Evolutionary conservation across 345 rosid species (phyloP).

Genomic region (Turnera subulata): DNA sequence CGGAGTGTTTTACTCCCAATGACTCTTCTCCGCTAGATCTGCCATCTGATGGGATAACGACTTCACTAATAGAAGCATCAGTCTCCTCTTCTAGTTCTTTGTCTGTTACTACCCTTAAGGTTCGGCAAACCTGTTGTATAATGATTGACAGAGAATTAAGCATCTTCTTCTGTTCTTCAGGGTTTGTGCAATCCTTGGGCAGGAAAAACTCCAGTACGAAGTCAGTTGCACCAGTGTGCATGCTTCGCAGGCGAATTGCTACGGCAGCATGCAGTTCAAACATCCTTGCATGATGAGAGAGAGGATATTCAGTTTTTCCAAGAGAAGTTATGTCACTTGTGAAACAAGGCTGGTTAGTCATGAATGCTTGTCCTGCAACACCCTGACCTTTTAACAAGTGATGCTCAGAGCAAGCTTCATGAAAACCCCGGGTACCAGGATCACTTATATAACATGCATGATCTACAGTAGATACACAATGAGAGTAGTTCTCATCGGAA

Average conservation of each 20-base stretch:
- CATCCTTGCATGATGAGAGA: slow-evolving; percentile 91
- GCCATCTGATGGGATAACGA: slow-evolving; percentile 23
- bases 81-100: slow-evolving; percentile 63
- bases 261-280: slow-evolving; percentile 72
- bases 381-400: slow-evolving; percentile 94
- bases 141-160: slow-evolving; percentile 60
- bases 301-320: slow-evolving; percentile 73
- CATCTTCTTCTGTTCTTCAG: slow-evolving; percentile 62
- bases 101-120: slow-evolving; percentile 67
- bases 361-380: slow-evolving; percentile 76
- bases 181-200: slow-evolving; percentile 60
- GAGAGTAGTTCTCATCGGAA: slow-evolving; percentile 60
- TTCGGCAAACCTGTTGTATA: slow-evolving; percentile 65
- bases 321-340: slow-evolving; percentile 55
- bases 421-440: slow-evolving; percentile 51
- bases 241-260: slow-evolving; percentile 75
- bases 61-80: slow-evolving; percentile 32
- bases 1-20: slow-evolving; percentile 24
- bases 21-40: slow-evolving; percentile 32
- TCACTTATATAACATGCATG: slow-evolving; percentile 64
- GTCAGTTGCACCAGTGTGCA: slow-evolving; percentile 60
- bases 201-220: slow-evolving; percentile 92
- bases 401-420: slow-evolving; percentile 91
- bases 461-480: slow-evolving; percentile 78
- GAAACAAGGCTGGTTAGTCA: slow-evolving; percentile 90